A percentile compares a stretch with the other conserved stretches of the same genome.
phyloP scores from a whole-genome alignment of 345 rosid genomes.

The Acer saccharum region DNA sequence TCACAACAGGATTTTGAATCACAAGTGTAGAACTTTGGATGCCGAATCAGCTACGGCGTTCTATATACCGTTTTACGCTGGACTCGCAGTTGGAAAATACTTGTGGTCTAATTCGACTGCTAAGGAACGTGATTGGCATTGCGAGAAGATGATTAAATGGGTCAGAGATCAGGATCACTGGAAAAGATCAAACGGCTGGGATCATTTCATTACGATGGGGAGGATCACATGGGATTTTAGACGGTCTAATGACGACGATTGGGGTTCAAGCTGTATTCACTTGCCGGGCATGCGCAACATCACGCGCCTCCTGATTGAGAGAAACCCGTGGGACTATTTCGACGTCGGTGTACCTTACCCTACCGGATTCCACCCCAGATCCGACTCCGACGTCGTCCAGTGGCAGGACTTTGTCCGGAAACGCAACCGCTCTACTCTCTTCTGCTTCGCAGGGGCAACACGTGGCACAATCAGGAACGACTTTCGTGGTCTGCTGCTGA shows the following conservation, averaged over 20 bases:
- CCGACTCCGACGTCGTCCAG: constrained; percentile 59
- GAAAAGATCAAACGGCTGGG: constrained; percentile 81
- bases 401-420: constrained; percentile 82
- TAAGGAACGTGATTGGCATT: constrained; percentile 73
- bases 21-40: constrained; percentile 70
- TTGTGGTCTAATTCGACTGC: constrained; percentile 64
- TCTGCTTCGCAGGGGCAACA: constrained; percentile 91
- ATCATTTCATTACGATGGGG: constrained; percentile 93
- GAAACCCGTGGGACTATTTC: constrained; percentile 98
- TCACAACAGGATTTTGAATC: constrained; percentile 74
- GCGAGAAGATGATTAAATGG: constrained; percentile 69
- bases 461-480: constrained; percentile 67
- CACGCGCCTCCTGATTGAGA: constrained; percentile 90
- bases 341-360: constrained; percentile 97
- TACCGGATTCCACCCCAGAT: constrained; percentile 94
- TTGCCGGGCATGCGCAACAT: constrained; percentile 81
- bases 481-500: constrained; percentile 64
- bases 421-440: constrained; percentile 56
- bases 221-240: constrained; percentile 99
- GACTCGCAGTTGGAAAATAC: constrained; percentile 86
- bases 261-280: constrained; percentile 95
- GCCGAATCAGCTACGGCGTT: constrained; percentile 75
- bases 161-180: constrained; percentile 63
- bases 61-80: constrained; percentile 90
- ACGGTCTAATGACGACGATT: constrained; percentile 64